Evolutionary conservation across 2,329 filamentous ascomycete genomes (phyloP), one percentile per base, ranked within the genome.

Genomic region (Pyricularia pennisetigena): DNA sequence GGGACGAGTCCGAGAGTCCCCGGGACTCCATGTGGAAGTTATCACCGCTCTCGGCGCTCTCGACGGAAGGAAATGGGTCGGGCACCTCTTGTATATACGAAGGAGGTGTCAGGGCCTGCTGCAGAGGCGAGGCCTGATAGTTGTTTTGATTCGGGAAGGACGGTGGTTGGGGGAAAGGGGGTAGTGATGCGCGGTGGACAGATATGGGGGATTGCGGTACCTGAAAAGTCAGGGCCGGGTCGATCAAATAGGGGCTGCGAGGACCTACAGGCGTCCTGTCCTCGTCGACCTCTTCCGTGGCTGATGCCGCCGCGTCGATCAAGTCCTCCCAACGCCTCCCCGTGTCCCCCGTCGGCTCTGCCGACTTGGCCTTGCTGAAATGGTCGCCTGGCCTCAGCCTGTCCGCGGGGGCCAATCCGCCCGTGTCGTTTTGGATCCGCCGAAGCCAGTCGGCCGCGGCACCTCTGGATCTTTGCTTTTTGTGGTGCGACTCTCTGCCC

Each of bases 251-350:
- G 41, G 73, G 74, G 74, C 73, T 73, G 71, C 73, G 71, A 73
- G 71, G 73, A 84, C 89, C 83, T 86, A 96, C 92, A 75, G 92
- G 92, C 76, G 92, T 96, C 76, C 94, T 87, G 78, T 97, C 94
- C 75, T 94, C 93, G 77, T 97, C 93, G 75, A 95, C 86, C 74
- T 90, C 94, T 80, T 97, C 94, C 3, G 93, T 96, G 30, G 94
- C 93, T 70, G 93, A 97, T 35, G 94, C 93, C 68, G 85, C 94
- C 67, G 94, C 94, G 78, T 97, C 94, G 72, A 98, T 96, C 70
- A 98, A 84, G 78, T 98, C 94, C 78, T 97, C 93, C 95, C 94
- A 98, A 74, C 94, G 86, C 80, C 95, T 97, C 72, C 92, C 93
- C 79, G 91, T 91, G 69, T 91, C 90, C 24, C 87, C 88, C 68